Base-by-base conservation (phyloP, 495 filamentous ascomycete genomes). In the Xylaria nigripes region DNA sequence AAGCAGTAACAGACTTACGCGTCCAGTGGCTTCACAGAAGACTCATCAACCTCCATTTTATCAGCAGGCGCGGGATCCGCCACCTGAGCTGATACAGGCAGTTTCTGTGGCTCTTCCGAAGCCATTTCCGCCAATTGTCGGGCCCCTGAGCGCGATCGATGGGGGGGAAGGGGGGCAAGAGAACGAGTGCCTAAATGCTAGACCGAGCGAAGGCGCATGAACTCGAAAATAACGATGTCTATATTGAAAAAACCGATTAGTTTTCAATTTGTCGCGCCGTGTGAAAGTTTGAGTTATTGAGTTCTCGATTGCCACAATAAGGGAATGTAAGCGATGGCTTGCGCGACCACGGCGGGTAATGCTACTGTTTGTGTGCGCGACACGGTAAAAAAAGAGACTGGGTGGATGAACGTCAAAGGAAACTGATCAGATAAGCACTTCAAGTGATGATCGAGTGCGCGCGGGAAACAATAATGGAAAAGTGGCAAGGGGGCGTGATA, bases 61-160 rank as follows among this genome's bases (percentile, higher is more conserved):
- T 64, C 54, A 16, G 23, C 46, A 10, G 57, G 47, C 10, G 24
- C 22, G 16, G 59, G 45, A 42, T 43, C 47, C 6, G 41, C 16
- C 13, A 22, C n/a, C 49, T 67, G 59, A 29, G 55, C 49, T 34
- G 60, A 50, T 18, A 36, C 43, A 24, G 52, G 52, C 24, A 59
- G 40, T 34, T 50, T 53, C 50, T 67, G 59, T 23, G 59, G 59
- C 42, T 67, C 54, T 25, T 64, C 59, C 21, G 64, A 62, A 25
- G 64, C 61, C 64, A 67, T 67, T 21, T 56, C 59, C 57, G 61
- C 61, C 59, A 60, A 61, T 46, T 59, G 60, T 45, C 48, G 30
- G 52, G 7, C 8, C 48, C 45, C 8, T 21, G 38, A 21, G 27
- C 47, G 48, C 25, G 50, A 46, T 40, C 18, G 42, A 36, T 24